phyloP scores from a whole-genome alignment of 257 asterid genomes.

The Agastache rugosa region DNA sequence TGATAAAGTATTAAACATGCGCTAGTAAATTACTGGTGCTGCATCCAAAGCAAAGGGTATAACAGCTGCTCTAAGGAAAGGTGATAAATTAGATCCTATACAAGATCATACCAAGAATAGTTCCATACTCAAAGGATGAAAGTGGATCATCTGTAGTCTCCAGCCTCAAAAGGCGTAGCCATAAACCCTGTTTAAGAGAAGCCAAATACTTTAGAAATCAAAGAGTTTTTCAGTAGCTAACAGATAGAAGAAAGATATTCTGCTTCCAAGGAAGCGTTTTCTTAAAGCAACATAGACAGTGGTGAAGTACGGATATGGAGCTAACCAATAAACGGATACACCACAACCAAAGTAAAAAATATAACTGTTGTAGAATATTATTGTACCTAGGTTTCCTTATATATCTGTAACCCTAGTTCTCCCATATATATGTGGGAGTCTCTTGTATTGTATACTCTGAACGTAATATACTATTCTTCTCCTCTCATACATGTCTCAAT shows the following conservation, averaged over 20 bases:
- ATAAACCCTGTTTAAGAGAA: constrained; percentile 70
- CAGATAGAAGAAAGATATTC: constrained; percentile 26
- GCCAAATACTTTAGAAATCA: constrained; percentile 26
- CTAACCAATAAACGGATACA: constrained; percentile 8
- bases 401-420: too few relatives aligned
- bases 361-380: too few relatives aligned
- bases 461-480: too few relatives aligned
- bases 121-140: constrained; percentile 96
- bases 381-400: too few relatives aligned
- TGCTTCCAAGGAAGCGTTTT: constrained; percentile 16
- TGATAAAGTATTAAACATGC: constrained; percentile 47
- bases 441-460: too few relatives aligned
- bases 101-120: constrained; percentile 80
- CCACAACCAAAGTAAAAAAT: constrained; percentile 31
- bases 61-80: constrained; percentile 23
- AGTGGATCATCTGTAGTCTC: constrained; percentile 97
- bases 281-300: background rate
- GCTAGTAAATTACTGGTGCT: constrained; percentile 36
- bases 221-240: constrained; percentile 22
- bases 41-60: constrained; percentile 28
- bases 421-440: too few relatives aligned
- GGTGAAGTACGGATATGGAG: constrained; percentile 1
- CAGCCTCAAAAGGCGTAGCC: constrained; percentile 92
- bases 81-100: constrained; percentile 18
- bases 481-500: too few relatives aligned